Percentiles rank a stretch among this genome's conserved stretches.
These are phyloP conservation scores for Myotisia sp. DNA, from an alignment of 2,329 filamentous ascomycete genomes.

Conservation along the genomic window DNA sequence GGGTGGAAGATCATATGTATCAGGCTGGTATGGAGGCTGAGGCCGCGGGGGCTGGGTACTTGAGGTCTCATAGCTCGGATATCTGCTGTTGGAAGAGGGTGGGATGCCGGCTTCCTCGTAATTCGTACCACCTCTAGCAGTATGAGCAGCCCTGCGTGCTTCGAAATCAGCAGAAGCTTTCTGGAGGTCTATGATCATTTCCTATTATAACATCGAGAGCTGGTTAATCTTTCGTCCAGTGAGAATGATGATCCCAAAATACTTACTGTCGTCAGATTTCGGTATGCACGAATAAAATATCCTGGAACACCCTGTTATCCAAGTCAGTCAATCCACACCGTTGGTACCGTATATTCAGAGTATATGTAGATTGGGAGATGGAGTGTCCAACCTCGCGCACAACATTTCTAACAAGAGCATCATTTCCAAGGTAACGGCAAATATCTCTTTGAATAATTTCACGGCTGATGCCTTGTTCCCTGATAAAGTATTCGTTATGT, in stretches of 20 bases:
- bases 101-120: no score
- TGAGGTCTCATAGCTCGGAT: no score
- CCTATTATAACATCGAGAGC: slow-evolving; percentile 21
- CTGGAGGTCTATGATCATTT: slow-evolving; percentile 43
- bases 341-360: slow-evolving; percentile 6
- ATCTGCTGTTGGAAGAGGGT: no score
- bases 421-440: slow-evolving; percentile 69
- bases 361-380: slow-evolving; percentile 9
- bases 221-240: neutral
- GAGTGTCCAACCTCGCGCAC: slow-evolving; percentile 50
- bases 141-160: no score
- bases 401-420: slow-evolving; percentile 63
- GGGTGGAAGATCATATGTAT: no score
- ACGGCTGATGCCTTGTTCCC: slow-evolving; percentile 65
- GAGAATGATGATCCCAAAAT: slow-evolving; percentile 9
- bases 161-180: no score
- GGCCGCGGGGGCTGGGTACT: no score
- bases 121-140: no score
- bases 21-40: no score
- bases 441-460: slow-evolving; percentile 77
- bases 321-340: slow-evolving; percentile 18
- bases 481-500: slow-evolving; percentile 63
- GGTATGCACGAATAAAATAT: slow-evolving; percentile 66
- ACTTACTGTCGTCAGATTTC: slow-evolving; percentile 62
- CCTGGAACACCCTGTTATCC: slow-evolving; percentile 48